Evolutionary conservation across 2,329 filamentous ascomycete genomes (phyloP).

Genomic region (Torrubiella hemipterigena): DNA sequence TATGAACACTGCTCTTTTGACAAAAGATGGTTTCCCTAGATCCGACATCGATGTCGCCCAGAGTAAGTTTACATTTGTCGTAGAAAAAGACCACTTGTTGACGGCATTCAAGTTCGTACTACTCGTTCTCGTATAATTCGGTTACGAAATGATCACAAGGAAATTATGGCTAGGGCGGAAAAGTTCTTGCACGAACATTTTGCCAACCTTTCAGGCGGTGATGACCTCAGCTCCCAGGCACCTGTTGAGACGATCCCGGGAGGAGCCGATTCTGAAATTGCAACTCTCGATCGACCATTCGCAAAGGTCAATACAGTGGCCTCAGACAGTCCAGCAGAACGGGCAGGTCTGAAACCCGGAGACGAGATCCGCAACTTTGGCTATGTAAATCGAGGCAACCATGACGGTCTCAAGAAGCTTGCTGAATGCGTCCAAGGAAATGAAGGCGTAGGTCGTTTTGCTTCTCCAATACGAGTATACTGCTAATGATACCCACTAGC

Average conservation of each 20-base stretch:
- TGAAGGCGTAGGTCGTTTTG: slow-evolving; percentile 58
- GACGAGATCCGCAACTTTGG: slow-evolving; percentile 82
- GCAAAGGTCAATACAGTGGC: slow-evolving; percentile 83
- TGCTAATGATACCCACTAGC: slow-evolving; percentile 34
- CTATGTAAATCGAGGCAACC: slow-evolving; percentile 69
- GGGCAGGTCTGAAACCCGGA: slow-evolving; percentile 67
- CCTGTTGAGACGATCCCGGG: too few relatives aligned
- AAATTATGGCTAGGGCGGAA: slow-evolving; percentile 73
- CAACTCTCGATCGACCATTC: slow-evolving; percentile 38
- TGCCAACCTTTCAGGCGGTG: slow-evolving; percentile 50
- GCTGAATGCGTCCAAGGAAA: slow-evolving; percentile 84
- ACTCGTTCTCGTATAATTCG: slow-evolving; percentile 81
- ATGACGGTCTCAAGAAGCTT: slow-evolving; percentile 75
- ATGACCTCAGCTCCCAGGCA: slow-evolving; percentile 17
- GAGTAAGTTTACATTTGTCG: slow-evolving; percentile 42
- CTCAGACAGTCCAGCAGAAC: slow-evolving; percentile 64
- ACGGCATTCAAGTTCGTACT: slow-evolving; percentile 58
- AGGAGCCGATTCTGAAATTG: slow-evolving; percentile 17
- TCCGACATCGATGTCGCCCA: slow-evolving; percentile 92
- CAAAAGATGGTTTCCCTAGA: slow-evolving; percentile 82
- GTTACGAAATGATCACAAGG: slow-evolving; percentile 87
- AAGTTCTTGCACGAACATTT: slow-evolving; percentile 83
- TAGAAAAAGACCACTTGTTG: slow-evolving; percentile 1
- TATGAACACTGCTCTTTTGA: slow-evolving; percentile 82
- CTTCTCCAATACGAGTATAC: not conserved